Conservation (phyloP, 2,329 filamentous ascomycete genomes). For the Alternaria metachromatica region DNA sequence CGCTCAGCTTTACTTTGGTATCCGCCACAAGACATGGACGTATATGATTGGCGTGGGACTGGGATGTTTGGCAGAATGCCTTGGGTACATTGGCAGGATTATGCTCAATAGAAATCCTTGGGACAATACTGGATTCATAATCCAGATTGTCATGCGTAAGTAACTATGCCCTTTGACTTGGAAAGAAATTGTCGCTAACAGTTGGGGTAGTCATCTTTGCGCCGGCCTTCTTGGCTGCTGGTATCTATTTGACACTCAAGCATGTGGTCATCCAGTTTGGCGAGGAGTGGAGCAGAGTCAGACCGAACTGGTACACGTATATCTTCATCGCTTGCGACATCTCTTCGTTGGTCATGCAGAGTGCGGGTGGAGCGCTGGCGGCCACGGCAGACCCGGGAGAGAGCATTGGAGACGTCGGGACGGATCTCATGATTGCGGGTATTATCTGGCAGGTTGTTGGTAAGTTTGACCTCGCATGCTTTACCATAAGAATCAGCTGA, state of each 20-base stretch:
- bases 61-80: constrained; percentile 58
- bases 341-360: constrained; percentile 62
- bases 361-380: constrained; percentile 62
- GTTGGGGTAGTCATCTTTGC: constrained; percentile 56
- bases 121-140: constrained; percentile 53
- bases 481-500: constrained; percentile 1
- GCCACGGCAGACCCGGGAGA: constrained; percentile 54
- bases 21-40: constrained; percentile 61
- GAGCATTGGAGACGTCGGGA: constrained; percentile 51
- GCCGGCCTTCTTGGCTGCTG: constrained; percentile 62
- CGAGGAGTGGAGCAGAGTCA: constrained; percentile 26
- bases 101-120: constrained; percentile 61
- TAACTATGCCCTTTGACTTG: background rate
- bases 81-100: constrained; percentile 64
- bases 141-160: constrained; percentile 57
- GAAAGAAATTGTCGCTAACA: background rate
- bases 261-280: constrained; percentile 63
- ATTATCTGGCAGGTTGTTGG: constrained; percentile 63
- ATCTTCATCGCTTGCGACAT: constrained; percentile 66
- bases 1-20: constrained; percentile 57
- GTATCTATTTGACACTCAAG: constrained; percentile 62
- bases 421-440: constrained; percentile 63
- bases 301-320: constrained; percentile 58
- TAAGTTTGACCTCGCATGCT: constrained; percentile 31
- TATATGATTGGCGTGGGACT: constrained; percentile 57